Conservation (phyloP, 2,329 filamentous ascomycete genomes). For the Clonostachys rosea region DNA sequence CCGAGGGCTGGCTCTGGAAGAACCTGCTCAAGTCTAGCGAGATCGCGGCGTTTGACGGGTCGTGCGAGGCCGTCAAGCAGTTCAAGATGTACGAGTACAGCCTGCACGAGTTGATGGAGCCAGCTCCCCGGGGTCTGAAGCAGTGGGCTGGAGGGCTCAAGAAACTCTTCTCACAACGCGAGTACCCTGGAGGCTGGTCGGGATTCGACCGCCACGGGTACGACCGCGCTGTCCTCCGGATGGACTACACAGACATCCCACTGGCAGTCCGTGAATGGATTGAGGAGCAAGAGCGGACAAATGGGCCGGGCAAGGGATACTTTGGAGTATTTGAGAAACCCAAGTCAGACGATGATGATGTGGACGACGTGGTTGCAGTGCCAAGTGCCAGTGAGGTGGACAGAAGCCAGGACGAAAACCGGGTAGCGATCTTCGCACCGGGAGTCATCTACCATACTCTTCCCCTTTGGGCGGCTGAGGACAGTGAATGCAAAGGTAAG, state of each 20-base stretch:
- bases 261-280: conserved; percentile 41
- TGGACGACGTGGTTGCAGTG: conserved; percentile 27
- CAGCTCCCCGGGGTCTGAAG: conserved; percentile 28
- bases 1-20: conserved; percentile 32
- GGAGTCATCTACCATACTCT: conserved; percentile 43
- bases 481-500: conserved; percentile 35
- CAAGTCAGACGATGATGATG: conserved; percentile 30
- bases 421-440: conserved; percentile 45
- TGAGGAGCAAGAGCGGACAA: conserved; percentile 29
- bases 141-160: conserved; percentile 33
- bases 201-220: conserved; percentile 46
- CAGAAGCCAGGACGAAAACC: conserved; percentile 21
- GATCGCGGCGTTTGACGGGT: conserved; percentile 20
- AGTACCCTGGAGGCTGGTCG: conserved; percentile 47
- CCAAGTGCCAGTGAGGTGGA: conserved; percentile 15
- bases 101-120: conserved; percentile 33
- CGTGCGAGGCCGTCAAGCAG: conserved; percentile 24
- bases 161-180: conserved; percentile 27
- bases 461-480: conserved; percentile 42
- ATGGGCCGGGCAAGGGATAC: conserved; percentile 26
- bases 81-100: conserved; percentile 34
- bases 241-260: conserved; percentile 39
- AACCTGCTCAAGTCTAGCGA: conserved; percentile 27
- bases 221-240: conserved; percentile 39
- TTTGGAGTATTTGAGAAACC: conserved; percentile 35